Evolutionary conservation across 257 asterid species (phyloP).

Genomic region (Penstemon davidsonii): DNA sequence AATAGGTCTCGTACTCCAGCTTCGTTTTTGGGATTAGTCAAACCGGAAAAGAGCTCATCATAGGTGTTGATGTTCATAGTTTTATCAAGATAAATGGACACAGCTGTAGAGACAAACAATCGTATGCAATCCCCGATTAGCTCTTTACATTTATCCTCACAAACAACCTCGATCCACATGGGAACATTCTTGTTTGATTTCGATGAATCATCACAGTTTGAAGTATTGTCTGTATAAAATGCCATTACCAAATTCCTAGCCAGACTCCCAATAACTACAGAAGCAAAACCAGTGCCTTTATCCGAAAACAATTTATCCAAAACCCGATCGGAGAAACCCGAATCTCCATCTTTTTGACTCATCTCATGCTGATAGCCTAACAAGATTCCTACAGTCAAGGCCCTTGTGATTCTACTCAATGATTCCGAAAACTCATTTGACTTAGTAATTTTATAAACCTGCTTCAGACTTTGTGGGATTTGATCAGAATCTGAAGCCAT

Average conservation of each 20-base stretch:
- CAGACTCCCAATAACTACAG: slow-evolving; percentile 68
- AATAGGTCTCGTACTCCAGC: slow-evolving; percentile 47
- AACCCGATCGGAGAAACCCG: slow-evolving; percentile 33
- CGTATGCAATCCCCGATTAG: slow-evolving; percentile 51
- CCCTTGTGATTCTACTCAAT: slow-evolving; percentile 39
- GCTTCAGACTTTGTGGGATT: slow-evolving; percentile 69
- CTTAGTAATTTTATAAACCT: slow-evolving; percentile 53
- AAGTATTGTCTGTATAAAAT: slow-evolving; percentile 26
- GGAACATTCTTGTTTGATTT: slow-evolving; percentile 18
- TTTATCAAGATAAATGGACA: slow-evolving; percentile 63
- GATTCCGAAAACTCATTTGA: slow-evolving; percentile 58
- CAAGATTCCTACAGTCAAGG: slow-evolving; percentile 57
- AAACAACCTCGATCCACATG: slow-evolving; percentile 44
- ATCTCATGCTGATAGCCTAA: slow-evolving; percentile 36
- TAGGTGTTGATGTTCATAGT: slow-evolving; percentile 56
- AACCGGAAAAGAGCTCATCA: slow-evolving; percentile 58
- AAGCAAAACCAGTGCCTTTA: slow-evolving; percentile 69
- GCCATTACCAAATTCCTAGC: slow-evolving; percentile 57
- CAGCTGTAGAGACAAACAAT: slow-evolving; percentile 62
- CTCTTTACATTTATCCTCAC: slow-evolving; percentile 55
- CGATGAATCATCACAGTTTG: not conserved
- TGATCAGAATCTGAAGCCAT: slow-evolving; percentile 59
- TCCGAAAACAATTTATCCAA: slow-evolving; percentile 54
- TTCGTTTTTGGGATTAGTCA: slow-evolving; percentile 74
- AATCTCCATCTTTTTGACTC: slow-evolving; percentile 1